phyloP scores from a whole-genome alignment of 805 yeast species.

The fission yeast (Schizosaccharomyces pombe) region DNA sequence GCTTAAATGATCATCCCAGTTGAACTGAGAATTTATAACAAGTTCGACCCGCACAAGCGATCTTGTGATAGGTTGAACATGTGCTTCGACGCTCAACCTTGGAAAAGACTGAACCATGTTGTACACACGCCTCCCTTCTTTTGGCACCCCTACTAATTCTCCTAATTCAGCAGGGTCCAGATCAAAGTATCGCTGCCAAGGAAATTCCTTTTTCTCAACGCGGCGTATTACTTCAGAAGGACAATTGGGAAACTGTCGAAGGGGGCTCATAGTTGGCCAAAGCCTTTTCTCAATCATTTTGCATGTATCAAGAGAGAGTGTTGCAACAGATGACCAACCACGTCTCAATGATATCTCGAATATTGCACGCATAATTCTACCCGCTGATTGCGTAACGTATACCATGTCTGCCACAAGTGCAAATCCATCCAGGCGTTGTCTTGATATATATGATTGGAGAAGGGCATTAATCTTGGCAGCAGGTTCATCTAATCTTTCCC shows the following conservation, averaged over 20 bases:
- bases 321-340: constrained; percentile 46
- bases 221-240: constrained; percentile 48
- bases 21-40: constrained; percentile 48
- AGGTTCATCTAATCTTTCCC: constrained; percentile 46
- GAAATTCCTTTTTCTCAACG: constrained; percentile 58
- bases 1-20: constrained; percentile 48
- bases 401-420: constrained; percentile 85
- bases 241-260: constrained; percentile 56
- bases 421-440: constrained; percentile 56
- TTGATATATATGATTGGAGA: constrained; percentile 69
- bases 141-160: constrained; percentile 52
- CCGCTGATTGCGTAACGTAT: constrained; percentile 80
- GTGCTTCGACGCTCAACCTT: constrained; percentile 30
- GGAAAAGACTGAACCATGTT: constrained; percentile 56
- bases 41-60: constrained; percentile 41
- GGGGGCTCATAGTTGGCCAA: constrained; percentile 72
- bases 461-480: constrained; percentile 56
- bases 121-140: constrained; percentile 29
- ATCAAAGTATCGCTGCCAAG: constrained; percentile 57
- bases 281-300: constrained; percentile 58
- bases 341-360: constrained; percentile 50
- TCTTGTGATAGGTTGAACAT: constrained; percentile 57
- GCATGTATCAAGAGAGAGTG: constrained; percentile 35
- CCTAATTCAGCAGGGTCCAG: constrained; percentile 59
- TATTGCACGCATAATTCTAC: constrained; percentile 65